Conservation (phyloP, 441 rosid species). For the Populus tomentosa region DNA sequence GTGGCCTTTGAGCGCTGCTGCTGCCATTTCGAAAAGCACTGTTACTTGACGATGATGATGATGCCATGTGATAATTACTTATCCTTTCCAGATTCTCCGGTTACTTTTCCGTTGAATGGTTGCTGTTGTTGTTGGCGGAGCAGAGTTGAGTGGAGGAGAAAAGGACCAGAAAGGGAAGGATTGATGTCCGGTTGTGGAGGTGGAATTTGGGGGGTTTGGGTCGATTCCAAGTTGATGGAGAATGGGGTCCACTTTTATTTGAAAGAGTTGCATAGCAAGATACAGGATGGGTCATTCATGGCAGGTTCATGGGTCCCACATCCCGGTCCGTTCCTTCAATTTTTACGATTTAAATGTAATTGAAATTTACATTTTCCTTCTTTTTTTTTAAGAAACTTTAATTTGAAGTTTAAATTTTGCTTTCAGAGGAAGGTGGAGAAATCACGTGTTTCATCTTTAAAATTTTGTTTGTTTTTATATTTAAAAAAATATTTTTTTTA, state of each 20-base stretch:
- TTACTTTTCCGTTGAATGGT: not conserved
- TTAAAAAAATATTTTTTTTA: too few relatives aligned
- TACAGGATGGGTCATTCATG: constrained; percentile 17
- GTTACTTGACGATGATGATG: constrained; percentile 10
- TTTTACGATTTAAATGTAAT: not conserved
- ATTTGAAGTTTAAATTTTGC: too few relatives aligned
- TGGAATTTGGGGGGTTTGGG: not conserved
- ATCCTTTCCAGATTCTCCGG: not conserved
- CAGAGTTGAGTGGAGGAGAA: too few relatives aligned
- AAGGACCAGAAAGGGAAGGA: not conserved
- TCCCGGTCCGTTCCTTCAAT: not conserved
- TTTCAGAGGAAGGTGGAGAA: too few relatives aligned
- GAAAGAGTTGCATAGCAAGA: constrained; percentile 19
- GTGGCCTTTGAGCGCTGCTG: constrained; percentile 31
- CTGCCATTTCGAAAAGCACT: constrained; percentile 48
- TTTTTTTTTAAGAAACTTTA: too few relatives aligned
- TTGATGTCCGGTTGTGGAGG: not conserved
- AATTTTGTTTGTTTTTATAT: too few relatives aligned
- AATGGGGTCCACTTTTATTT: constrained; percentile 19
- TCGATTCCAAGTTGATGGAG: constrained; percentile 26
- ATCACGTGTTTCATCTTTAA: too few relatives aligned
- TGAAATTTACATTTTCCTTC: not conserved
- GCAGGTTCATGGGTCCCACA: not conserved
- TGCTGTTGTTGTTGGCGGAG: too few relatives aligned
- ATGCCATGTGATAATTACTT: constrained; percentile 41